Base-by-base conservation (phyloP, 441 rosid genomes). In the Geranium incanum region DNA sequence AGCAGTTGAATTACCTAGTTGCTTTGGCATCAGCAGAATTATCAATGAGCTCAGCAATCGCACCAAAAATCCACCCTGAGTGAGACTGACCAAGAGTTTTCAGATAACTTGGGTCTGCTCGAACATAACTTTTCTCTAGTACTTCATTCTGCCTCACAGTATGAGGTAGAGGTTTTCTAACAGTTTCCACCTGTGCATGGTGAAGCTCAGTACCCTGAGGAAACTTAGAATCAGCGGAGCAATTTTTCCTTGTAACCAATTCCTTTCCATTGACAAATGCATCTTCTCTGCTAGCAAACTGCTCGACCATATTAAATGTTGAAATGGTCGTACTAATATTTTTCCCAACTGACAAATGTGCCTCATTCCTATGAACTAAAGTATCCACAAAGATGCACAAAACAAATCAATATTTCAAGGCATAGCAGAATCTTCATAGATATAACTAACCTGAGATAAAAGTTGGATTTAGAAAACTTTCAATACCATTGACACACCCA, bases 11-110 rank as follows among this genome's bases (percentile, higher is more conserved):
- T 38, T 74, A 76, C 84, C 71, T 74, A 64, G 71, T 71, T 43
- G 84, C 77, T 69, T 78, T 72, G 36, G 84, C 81, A 71, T 81
- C 82, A 66, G 80, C 69, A 11, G 84, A 78, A 76, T 81, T 81
- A 74, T 81, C 82, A 72, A 81, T 73, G 68, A 81, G 84, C 73
- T 81, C 82, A 55, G 84, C 84, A 71, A 81, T 76, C 45, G 84
- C 80, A 45, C 80, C 84, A 78, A 81, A 76, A 67, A 76, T 76
- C 84, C 82, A 81, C 64, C 75, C 80, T 55, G 82, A 81, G 66
- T 81, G 82, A 5, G 74, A 75, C 66, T 81, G 82, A 19, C 84
- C 77, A 38, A 81, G 80, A 72, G 82, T 76, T 72, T 76, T 68
- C 52, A 78, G 73, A 71, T 76, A 78, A 71, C 78, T 76, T 70